phyloP scores from a whole-genome alignment of 1,139 yeast genomes.

The Hansenula lynferdii region DNA sequence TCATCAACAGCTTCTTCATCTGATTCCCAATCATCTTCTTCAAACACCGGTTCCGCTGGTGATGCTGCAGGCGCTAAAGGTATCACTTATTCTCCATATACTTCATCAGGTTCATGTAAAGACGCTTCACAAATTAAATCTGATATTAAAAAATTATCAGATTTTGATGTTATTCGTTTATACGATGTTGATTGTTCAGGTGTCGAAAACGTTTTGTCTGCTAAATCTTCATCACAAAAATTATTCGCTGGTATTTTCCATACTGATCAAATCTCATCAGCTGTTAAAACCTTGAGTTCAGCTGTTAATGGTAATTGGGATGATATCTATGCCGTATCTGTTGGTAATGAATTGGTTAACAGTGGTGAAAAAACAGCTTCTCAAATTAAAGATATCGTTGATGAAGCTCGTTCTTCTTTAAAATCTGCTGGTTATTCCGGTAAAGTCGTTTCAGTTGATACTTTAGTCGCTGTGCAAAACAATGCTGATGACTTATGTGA shows the following conservation, averaged over 20 bases:
- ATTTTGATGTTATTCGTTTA: conserved; percentile 60
- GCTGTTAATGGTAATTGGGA: conserved; percentile 60
- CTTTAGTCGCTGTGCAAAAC: conserved; percentile 74
- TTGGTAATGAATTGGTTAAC: conserved; percentile 90
- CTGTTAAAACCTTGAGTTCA: conserved; percentile 39
- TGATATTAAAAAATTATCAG: conserved; percentile 52
- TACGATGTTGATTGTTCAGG: conserved; percentile 87
- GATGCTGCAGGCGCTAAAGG: conserved; percentile 47
- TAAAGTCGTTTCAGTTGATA: conserved; percentile 78
- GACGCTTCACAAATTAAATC: conserved; percentile 47
- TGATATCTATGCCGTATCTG: conserved; percentile 64
- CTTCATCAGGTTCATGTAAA: conserved; percentile 65
- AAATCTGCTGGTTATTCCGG: conserved; percentile 66
- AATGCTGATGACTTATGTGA: conserved; percentile 75
- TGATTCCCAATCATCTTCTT: conserved; percentile 5
- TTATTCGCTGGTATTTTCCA: conserved; percentile 74
- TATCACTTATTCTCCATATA: conserved; percentile 82
- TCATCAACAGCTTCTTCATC: conserved; percentile 6
- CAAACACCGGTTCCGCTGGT: conserved; percentile 19
- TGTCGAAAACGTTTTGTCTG: conserved; percentile 57
- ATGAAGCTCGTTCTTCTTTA: conserved; percentile 52
- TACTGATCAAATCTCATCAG: conserved; percentile 43
- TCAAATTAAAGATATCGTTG: conserved; percentile 52
- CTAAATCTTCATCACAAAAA: conserved; percentile 57
- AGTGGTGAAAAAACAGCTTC: conserved; percentile 54